phyloP scores from a whole-genome alignment of 1,139 yeast genomes.

The Nakaseomyces delphensis region DNA sequence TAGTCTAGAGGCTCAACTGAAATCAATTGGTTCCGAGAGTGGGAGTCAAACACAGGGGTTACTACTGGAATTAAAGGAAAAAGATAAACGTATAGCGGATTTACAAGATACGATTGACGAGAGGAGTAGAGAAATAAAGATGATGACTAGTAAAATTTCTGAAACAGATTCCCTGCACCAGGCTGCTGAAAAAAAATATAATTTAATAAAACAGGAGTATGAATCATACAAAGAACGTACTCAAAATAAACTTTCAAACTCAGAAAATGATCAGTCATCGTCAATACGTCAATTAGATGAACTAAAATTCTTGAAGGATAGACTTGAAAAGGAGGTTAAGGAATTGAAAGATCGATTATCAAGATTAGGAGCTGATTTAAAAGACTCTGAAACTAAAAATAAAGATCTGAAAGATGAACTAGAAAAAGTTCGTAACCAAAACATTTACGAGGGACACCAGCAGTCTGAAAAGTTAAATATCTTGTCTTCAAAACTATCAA shows the following conservation, averaged over 20 bases:
- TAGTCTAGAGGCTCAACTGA: constrained; percentile 9
- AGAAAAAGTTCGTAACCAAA: constrained; percentile 31
- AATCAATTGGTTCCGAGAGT: constrained; percentile 10
- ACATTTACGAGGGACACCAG: constrained; percentile 4
- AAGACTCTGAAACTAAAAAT: constrained; percentile 9
- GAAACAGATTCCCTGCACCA: constrained; percentile 7
- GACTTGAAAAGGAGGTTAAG: constrained; percentile 9
- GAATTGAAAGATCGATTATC: constrained; percentile 9
- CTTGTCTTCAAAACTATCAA: constrained; percentile 9
- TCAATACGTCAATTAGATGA: constrained; percentile 12
- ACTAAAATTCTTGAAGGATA: constrained; percentile 6
- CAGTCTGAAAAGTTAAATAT: background rate
- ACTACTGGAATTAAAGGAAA: constrained; percentile 30
- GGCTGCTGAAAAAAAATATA: constrained; percentile 10
- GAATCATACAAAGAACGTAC: constrained; percentile 4
- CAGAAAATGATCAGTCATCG: constrained; percentile 18
- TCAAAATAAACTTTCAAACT: background rate
- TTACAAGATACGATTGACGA: constrained; percentile 6
- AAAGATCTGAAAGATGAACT: constrained; percentile 32
- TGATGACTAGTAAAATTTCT: constrained; percentile 12
- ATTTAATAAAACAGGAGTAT: background rate
- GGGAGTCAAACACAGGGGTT: constrained; percentile 10
- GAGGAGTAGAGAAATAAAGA: constrained; percentile 13
- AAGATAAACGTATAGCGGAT: constrained; percentile 8
- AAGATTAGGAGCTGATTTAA: constrained; percentile 16